Base-by-base conservation (phyloP, 768 basidiomycete species). In the Tulasnella sp. region DNA sequence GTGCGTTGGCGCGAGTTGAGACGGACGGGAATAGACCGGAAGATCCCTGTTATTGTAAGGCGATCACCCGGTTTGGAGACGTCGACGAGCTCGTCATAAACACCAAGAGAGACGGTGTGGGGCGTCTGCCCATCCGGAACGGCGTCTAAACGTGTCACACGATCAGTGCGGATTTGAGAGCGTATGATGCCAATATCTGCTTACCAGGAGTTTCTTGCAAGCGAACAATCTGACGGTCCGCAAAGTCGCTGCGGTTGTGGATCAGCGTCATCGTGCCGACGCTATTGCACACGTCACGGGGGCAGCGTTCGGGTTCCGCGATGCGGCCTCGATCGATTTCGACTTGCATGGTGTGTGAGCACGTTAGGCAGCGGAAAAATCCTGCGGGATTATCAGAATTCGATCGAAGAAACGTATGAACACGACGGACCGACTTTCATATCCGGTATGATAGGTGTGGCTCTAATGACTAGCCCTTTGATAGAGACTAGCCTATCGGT, bases 271-370 rank as follows among this genome's bases (percentile, higher is more conserved):
- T 92, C 0, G 89, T 86, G 42, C 92, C 92, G 35, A 84, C 75
- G 5, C 84, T 78, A 49, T 79, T 81, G 66, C 96, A 99, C 57
- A 93, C 83, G 59, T 98, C 96, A 49, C 96, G 82, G 2, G 92
- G 92, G 69, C 96, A 99, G 37, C 81, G 79, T 14, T 76, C 76
- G 2, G 96, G 96, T 69, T 98, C 94, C 67, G 86, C 82, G 63
- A 99, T 98, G 69, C 90, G 88, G 40, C 94, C 96, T n/a, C 93
- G 84, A 69, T 97, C 93, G 49, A 98, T 96, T 66, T 96, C 92
- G 61, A 90, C 87, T 67, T 91, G 91, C 6, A 91, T 82, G n/a
- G 96, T 97, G 69, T 98, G 96, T 37, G 85, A 85, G 68, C 96
- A 99, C 35, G 84, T 86, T 25, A 89, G 74, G 71, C 96, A 99